Evolutionary conservation across 2,329 filamentous ascomycete species (phyloP), one percentile per base, ranked within the genome.

Genomic region (Plenodomus tracheiphilus): DNA sequence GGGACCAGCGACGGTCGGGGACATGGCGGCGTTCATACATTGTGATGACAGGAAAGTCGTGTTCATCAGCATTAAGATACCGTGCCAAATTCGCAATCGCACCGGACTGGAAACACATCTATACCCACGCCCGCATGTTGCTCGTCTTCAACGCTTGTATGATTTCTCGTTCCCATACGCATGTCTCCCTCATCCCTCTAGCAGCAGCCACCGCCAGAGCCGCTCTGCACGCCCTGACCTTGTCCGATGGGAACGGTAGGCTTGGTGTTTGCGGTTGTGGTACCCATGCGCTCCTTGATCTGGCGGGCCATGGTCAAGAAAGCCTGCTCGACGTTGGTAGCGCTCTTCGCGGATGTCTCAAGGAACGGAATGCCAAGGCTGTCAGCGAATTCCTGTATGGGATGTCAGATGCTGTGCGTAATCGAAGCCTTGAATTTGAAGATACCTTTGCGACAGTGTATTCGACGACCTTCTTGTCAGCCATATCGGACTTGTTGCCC

Each of bases 401-500:
- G 15, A 15, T 46, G 50, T 70, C 49, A 71, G 59, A 47, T 28
- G 20, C 11, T 16, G 39, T 16, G 20, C 13, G 13, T 17, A 13
- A 20, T 20, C 13, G 16, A 9, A 17, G 36, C 30, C 8, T 8
- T 36, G 9, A 32, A 13, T n/a, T 21, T 43, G 11, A 21, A 68
- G 83, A 53, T 81, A 97, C 94, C 90, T 99, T 99, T 66, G 94
- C 94, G 64, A 97, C 94, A 59, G 91, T 96, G 85, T 99, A 99
- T 77, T 99, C 94, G 56, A 99, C 94, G 35, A 97, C 94, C 83
- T 97, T 99, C 89, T 99, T 99, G 80, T 99, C 94, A 52, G 93
- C 86, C 91, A 99, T 97, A 89, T 99, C 94, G 79, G 91, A 96
- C 88, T 99, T 99, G 88, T 99, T 99, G 72, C 94, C 94, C 56